A percentile compares a stretch with the other conserved stretches of the same genome.
These are phyloP conservation scores for Trichosporon sp. DNA, from an alignment of 1,284 basidiomycete species.

Conservation along the genomic window DNA sequence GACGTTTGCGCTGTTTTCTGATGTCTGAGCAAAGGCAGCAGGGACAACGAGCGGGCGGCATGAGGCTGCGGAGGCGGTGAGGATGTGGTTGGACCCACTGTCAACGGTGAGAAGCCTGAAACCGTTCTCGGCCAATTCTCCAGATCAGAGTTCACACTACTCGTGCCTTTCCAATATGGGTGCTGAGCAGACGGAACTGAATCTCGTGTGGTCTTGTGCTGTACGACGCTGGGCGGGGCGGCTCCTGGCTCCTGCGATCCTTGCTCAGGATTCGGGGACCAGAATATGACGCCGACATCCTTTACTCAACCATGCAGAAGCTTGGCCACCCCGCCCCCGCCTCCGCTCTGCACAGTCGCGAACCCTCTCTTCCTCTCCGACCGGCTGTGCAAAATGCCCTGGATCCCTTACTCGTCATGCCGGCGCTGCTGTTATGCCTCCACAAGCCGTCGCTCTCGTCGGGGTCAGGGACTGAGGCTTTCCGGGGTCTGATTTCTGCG, in stretches of 20 bases:
- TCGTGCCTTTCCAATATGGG: not conserved
- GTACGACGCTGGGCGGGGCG: not conserved
- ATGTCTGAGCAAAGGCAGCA: not conserved
- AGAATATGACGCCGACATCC: slow-evolving; percentile 1
- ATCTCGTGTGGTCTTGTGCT: not conserved
- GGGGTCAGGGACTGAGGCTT: slow-evolving; percentile 1
- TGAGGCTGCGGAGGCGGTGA: slow-evolving; percentile 3
- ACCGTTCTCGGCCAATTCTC: slow-evolving; percentile 9
- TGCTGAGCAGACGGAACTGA: not conserved
- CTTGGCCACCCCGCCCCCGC: not conserved
- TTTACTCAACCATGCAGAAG: not conserved
- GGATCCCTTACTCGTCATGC: not conserved
- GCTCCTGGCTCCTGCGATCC: not conserved
- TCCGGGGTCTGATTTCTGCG: slow-evolving; percentile 8
- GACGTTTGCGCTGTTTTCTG: not conserved
- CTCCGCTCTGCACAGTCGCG: not conserved
- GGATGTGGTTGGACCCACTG: not conserved
- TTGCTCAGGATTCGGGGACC: not conserved
- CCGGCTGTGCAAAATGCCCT: not conserved
- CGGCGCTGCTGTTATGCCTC: not conserved
- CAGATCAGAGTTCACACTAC: slow-evolving; percentile 5
- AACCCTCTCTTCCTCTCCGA: slow-evolving; percentile 1
- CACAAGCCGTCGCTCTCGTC: not conserved
- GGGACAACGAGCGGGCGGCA: not conserved
- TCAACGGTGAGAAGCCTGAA: not conserved